Base-by-base conservation (phyloP, 805 yeast genomes). In the Yamadazyma kitorensis region DNA sequence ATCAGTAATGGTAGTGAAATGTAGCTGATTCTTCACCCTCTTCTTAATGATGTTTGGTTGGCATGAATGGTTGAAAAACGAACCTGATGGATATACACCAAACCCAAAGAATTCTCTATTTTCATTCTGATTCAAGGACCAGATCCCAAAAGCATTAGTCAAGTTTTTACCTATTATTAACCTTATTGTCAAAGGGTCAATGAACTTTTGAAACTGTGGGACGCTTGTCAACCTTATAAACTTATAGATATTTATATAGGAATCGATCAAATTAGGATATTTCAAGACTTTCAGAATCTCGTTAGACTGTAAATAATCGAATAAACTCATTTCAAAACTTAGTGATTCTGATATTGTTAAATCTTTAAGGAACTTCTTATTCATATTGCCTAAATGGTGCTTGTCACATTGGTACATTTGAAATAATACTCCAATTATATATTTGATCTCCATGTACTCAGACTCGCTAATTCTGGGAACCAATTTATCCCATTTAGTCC, bases 61-160 rank as follows among this genome's bases (percentile, higher is more conserved):
- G 52, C 86, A 80, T 3, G 82, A 75, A 51, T 80, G 86, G 48
- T 80, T 80, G 65, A 80, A 80, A 45, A 63, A 80, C 3, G 86
- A 80, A 0, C 81, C 85, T 18, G 72, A 68, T 1, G 86, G 83
- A 38, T 66, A 75, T 3, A 80, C 66, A 24, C 74, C 69, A 42
- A 76, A 76, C 0, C 87, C 87, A 32, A 78, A 62, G 43, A 72
- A 78, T 38, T 76, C 82, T 20, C 54, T 52, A 39, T 75, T 82
- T 2, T 61, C 61, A 3, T 51, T 57, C 2, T 58, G 38, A 8
- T 43, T 38, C 7, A 51, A 53, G 31, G 80, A 76, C 83, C 86
- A 78, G 15, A 79, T 76, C 1, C 86, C 86, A 54, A 80, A 80
- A 1, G 86, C 80, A 48, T 80, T 80, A 11, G 82, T 80, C 31